These are phyloP conservation scores for Ascochyta rabiei DNA, from an alignment of 2,329 filamentous ascomycete species.

Conservation along the genomic window DNA sequence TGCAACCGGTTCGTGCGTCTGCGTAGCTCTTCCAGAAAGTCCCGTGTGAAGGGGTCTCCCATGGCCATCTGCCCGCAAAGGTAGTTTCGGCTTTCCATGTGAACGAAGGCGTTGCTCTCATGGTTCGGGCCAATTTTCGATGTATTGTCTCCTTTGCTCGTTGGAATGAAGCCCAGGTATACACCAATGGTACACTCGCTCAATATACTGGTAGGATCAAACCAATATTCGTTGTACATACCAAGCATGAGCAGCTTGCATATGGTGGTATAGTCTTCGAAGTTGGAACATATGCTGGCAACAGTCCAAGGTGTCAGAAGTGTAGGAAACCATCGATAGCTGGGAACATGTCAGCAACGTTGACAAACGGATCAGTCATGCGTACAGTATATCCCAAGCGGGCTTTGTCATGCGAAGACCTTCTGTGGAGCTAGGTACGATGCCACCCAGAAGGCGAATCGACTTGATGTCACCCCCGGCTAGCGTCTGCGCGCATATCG, in stretches of 20 bases:
- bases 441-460: slow-evolving; percentile 30
- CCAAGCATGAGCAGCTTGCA: slow-evolving; percentile 37
- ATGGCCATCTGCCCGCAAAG: slow-evolving; percentile 42
- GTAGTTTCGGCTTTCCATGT: slow-evolving; percentile 34
- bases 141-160: slow-evolving; percentile 27
- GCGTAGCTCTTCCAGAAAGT: slow-evolving; percentile 30
- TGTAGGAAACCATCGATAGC: slow-evolving; percentile 37
- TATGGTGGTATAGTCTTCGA: slow-evolving; percentile 36
- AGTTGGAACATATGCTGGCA: slow-evolving; percentile 38
- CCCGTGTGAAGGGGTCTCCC: slow-evolving; percentile 24
- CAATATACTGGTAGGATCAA: slow-evolving; percentile 24
- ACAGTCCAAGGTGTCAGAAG: slow-evolving; percentile 34
- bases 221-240: slow-evolving; percentile 38
- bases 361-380: not conserved
- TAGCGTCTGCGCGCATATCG: slow-evolving; percentile 35
- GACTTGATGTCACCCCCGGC: slow-evolving; percentile 36
- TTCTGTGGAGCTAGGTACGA: slow-evolving; percentile 33
- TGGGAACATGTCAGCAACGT: slow-evolving; percentile 2
- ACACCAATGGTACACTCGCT: slow-evolving; percentile 31
- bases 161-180: slow-evolving; percentile 36
- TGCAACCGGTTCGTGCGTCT: slow-evolving; percentile 26
- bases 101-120: slow-evolving; percentile 16
- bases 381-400: slow-evolving; percentile 41
- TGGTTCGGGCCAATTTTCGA: not conserved
- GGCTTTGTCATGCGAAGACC: slow-evolving; percentile 34